Evolutionary conservation across 2,329 filamentous ascomycete species (phyloP).

Genomic region (Penicillium italicum): DNA sequence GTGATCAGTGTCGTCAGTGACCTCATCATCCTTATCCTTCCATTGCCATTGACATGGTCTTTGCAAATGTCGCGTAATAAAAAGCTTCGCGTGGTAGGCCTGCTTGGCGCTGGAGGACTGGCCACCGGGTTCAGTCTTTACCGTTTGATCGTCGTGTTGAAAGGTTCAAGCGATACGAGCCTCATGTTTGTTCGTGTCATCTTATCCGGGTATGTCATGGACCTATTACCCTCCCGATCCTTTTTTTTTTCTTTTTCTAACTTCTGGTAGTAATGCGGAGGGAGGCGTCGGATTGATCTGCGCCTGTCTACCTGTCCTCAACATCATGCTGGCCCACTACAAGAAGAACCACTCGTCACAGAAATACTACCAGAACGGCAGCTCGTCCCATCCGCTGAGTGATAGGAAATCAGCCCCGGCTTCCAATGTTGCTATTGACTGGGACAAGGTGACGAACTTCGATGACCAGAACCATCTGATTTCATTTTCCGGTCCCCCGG

Average conservation of each 20-base stretch:
- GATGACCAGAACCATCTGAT: slow-evolving; percentile 35
- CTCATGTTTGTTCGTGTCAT: slow-evolving; percentile 38
- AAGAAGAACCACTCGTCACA: slow-evolving; percentile 28
- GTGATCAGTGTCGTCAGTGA: slow-evolving; percentile 40
- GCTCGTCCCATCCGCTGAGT: slow-evolving; percentile 28
- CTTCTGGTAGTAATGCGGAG: slow-evolving; percentile 34
- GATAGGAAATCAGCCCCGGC: slow-evolving; percentile 20
- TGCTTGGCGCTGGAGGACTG: slow-evolving; percentile 39
- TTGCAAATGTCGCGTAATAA: slow-evolving; percentile 37
- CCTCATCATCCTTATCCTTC: slow-evolving; percentile 36
- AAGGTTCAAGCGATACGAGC: slow-evolving; percentile 34
- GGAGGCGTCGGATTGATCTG: slow-evolving; percentile 38
- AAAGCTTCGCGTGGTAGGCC: slow-evolving; percentile 38
- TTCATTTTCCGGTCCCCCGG: slow-evolving; percentile 26
- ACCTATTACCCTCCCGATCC: not conserved
- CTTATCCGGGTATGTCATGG: slow-evolving; percentile 35
- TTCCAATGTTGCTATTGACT: slow-evolving; percentile 16
- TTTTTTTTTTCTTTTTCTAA: not conserved
- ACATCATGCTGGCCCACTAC: slow-evolving; percentile 28
- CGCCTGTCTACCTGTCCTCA: slow-evolving; percentile 37
- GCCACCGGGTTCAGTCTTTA: slow-evolving; percentile 40
- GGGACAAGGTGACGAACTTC: slow-evolving; percentile 21
- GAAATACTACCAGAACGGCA: slow-evolving; percentile 27
- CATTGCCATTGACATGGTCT: slow-evolving; percentile 39
- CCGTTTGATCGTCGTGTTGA: slow-evolving; percentile 35